Conservation (phyloP, 1,139 yeast genomes). For the Suzukiozyma palmioleophila region DNA sequence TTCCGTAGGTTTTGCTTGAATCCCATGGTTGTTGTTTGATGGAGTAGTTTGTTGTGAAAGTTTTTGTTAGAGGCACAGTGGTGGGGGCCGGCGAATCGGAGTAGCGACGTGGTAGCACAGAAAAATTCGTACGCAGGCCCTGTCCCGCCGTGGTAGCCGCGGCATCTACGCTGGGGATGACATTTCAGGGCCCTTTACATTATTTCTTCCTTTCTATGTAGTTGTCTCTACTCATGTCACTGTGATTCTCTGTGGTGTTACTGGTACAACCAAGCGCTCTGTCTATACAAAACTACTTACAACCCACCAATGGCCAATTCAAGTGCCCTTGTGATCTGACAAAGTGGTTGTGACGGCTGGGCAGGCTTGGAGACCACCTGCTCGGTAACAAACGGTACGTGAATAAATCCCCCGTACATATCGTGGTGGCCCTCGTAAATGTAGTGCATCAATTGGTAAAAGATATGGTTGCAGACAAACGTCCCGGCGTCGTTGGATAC, state of each 20-base stretch:
- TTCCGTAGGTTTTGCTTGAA: slow-evolving; percentile 20
- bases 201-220: too few relatives aligned
- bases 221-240: too few relatives aligned
- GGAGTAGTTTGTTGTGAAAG: too few relatives aligned
- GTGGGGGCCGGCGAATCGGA: too few relatives aligned
- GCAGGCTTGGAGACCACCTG: background rate
- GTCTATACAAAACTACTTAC: background rate
- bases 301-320: background rate
- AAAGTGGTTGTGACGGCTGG: background rate
- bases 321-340: background rate
- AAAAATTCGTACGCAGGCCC: too few relatives aligned
- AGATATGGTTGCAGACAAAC: slow-evolving; percentile 2
- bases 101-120: background rate
- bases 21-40: background rate
- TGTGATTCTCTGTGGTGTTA: too few relatives aligned
- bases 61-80: too few relatives aligned
- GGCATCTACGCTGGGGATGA: too few relatives aligned
- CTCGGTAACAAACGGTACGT: slow-evolving; percentile 2
- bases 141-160: too few relatives aligned
- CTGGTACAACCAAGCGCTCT: too few relatives aligned
- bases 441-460: slow-evolving; percentile 1
- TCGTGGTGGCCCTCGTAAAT: background rate
- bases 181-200: too few relatives aligned
- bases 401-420: background rate
- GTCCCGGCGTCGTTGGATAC: slow-evolving; percentile 2